Conservation (phyloP, 805 yeast species). For the Candida peoriensis region DNA sequence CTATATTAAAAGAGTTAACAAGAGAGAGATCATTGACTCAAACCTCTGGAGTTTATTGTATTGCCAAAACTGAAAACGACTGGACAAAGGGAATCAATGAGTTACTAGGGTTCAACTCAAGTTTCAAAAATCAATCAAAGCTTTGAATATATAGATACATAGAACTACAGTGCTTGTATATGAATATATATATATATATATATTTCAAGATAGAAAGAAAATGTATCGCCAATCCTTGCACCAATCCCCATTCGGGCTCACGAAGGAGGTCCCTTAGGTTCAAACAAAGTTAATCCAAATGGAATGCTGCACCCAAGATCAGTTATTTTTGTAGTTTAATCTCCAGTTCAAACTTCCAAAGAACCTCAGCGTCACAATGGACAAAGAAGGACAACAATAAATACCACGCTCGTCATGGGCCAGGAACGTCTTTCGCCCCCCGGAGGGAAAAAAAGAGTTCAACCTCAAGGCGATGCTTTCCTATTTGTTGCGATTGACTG, state of each 20-base stretch:
- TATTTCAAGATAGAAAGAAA: slow-evolving; percentile 1
- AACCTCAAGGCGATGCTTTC: slow-evolving; percentile 67
- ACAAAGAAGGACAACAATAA: slow-evolving; percentile 28
- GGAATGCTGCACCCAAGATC: slow-evolving; percentile 76
- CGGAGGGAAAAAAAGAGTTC: slow-evolving; percentile 34
- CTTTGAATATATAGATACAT: slow-evolving; percentile 5
- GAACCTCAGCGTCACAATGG: no score
- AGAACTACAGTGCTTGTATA: no score
- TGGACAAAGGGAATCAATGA: slow-evolving; percentile 92
- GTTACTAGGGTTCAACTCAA: slow-evolving; percentile 80
- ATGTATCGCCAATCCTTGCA: slow-evolving; percentile 44
- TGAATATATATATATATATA: no score
- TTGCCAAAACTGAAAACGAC: slow-evolving; percentile 76
- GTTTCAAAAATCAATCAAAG: slow-evolving; percentile 51
- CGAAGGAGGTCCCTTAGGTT: slow-evolving; percentile 69
- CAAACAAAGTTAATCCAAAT: slow-evolving; percentile 42
- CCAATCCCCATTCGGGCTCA: slow-evolving; percentile 69
- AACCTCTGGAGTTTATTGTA: slow-evolving; percentile 76
- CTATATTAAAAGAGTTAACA: slow-evolving; percentile 25
- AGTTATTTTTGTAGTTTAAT: slow-evolving; percentile 42
- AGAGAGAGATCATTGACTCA: slow-evolving; percentile 14
- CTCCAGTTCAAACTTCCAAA: slow-evolving; percentile 52
- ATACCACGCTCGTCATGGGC: slow-evolving; percentile 67
- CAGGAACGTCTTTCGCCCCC: slow-evolving; percentile 38
- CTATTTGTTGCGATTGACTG: slow-evolving; percentile 56